Evolutionary conservation across 129 eudicot species (phyloP).

Genomic region (Flaveria ramosissima): DNA sequence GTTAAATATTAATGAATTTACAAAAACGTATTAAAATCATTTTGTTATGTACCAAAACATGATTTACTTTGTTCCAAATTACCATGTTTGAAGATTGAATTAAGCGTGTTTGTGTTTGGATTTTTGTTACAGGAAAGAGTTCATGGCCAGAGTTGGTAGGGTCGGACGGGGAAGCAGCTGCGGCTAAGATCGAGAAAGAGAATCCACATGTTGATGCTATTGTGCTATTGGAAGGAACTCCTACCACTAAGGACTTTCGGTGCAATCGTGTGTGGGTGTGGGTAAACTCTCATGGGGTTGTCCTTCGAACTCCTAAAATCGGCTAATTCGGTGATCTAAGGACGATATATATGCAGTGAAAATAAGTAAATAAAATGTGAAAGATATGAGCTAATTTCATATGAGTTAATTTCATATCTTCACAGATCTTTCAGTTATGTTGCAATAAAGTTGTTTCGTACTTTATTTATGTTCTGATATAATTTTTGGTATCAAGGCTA

Average conservation of each 20-base stretch:
- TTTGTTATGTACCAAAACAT: not conserved
- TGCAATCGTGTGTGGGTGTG: conserved; percentile 62
- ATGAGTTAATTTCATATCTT: too few species aligned
- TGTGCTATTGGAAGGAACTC: conserved; percentile 48
- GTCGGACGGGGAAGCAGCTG: conserved; percentile 37
- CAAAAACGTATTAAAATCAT: too few species aligned
- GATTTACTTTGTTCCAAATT: not conserved
- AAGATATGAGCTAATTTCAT: not conserved
- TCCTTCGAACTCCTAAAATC: conserved; percentile 41
- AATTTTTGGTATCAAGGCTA: too few species aligned
- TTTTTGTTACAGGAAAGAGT: conserved; percentile 38
- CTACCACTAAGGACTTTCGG: conserved; percentile 37
- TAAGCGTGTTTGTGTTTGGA: too few species aligned
- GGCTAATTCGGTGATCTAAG: conserved; percentile 20
- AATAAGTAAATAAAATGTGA: not conserved
- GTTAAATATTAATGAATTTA: too few species aligned
- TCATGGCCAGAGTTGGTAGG: conserved; percentile 67
- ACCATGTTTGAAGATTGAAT: not conserved
- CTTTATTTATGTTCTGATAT: too few species aligned
- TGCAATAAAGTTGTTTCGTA: too few species aligned
- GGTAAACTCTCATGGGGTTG: conserved; percentile 36
- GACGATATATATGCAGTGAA: not conserved
- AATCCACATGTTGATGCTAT: conserved; percentile 48
- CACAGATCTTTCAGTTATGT: not conserved
- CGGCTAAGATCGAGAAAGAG: conserved; percentile 45